A percentile compares a stretch with the other conserved stretches of the same genome.
Evolutionary conservation across 2,329 filamentous ascomycete genomes (phyloP).

Genomic region (Apiospora hydei): DNA sequence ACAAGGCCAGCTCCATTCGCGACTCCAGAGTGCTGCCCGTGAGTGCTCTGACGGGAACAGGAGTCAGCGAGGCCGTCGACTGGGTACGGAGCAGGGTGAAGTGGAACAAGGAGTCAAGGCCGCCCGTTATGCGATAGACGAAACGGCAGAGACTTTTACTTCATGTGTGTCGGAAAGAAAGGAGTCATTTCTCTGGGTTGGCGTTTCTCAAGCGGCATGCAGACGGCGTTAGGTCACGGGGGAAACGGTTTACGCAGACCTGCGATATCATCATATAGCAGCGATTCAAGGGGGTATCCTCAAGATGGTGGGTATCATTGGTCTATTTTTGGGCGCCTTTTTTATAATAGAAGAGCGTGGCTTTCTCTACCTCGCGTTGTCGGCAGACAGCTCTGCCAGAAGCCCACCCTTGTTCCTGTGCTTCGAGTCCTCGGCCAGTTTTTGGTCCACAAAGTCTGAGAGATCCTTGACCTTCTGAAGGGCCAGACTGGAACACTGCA

Average conservation of each 20-base stretch:
- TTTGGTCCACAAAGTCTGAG: conserved; percentile 74
- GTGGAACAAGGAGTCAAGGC: conserved; percentile 94
- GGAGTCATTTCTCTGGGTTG: conserved; percentile 14
- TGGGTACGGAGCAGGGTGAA: conserved; percentile 92
- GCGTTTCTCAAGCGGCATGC: conserved; percentile 23
- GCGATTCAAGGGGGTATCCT: conserved; percentile 23
- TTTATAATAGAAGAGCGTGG: conserved; percentile 19
- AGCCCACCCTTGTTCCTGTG: conserved; percentile 80
- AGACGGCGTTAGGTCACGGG: conserved; percentile 35
- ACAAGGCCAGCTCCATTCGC: conserved; percentile 83
- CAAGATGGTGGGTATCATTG: conserved; percentile 46
- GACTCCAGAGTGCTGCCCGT: conserved; percentile 92
- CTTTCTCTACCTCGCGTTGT: conserved; percentile 74
- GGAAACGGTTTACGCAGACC: conserved; percentile 25
- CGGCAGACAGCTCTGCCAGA: conserved; percentile 78
- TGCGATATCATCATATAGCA: conserved; percentile 12
- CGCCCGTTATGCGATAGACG: conserved; percentile 84
- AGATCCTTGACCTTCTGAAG: conserved; percentile 83
- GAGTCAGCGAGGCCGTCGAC: conserved; percentile 94
- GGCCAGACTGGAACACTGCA: conserved; percentile 79
- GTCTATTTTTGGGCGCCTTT: conserved; percentile 27
- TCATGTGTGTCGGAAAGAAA: background rate
- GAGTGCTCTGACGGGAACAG: conserved; percentile 86
- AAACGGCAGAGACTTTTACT: background rate
- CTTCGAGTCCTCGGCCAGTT: conserved; percentile 79